Conservation (phyloP, 805 yeast genomes). For the Lachancea thermotolerans region DNA sequence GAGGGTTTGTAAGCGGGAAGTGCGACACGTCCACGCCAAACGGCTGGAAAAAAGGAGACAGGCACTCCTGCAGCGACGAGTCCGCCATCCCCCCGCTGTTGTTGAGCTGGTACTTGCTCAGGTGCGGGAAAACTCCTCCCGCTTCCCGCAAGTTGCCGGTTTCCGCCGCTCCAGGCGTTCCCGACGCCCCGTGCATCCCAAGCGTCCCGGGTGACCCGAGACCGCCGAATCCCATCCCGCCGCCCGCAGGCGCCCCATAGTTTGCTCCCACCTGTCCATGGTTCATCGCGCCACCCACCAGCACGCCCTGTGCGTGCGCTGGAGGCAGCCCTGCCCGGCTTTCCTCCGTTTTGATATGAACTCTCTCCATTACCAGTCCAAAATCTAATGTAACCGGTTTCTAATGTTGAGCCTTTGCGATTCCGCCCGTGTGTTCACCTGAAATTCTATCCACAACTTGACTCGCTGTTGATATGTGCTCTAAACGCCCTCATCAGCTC, state of each 20-base stretch:
- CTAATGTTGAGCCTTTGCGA: too few species aligned
- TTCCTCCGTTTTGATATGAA: neutral
- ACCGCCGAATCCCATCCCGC: neutral
- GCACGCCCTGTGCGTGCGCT: neutral
- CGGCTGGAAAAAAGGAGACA: conserved; percentile 39
- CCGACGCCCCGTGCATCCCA: neutral
- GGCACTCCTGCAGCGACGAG: conserved; percentile 30
- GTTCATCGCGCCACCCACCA: neutral
- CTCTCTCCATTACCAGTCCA: neutral
- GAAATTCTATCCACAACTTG: too few species aligned
- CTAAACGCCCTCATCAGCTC: neutral
- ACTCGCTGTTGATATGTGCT: too few species aligned
- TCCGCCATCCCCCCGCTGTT: conserved; percentile 18
- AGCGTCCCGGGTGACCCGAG: neutral
- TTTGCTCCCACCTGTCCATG: neutral
- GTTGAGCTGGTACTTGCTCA: neutral
- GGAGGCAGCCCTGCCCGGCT: neutral
- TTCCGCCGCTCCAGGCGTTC: neutral
- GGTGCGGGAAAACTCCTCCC: neutral
- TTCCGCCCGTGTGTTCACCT: too few species aligned
- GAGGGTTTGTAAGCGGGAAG: conserved; percentile 41
- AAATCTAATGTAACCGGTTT: neutral
- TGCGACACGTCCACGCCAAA: conserved; percentile 40
- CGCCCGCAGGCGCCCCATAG: neutral
- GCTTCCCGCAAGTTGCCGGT: neutral